Base-by-base conservation (phyloP, 805 yeast species). In the Candida nonsorbophila region DNA sequence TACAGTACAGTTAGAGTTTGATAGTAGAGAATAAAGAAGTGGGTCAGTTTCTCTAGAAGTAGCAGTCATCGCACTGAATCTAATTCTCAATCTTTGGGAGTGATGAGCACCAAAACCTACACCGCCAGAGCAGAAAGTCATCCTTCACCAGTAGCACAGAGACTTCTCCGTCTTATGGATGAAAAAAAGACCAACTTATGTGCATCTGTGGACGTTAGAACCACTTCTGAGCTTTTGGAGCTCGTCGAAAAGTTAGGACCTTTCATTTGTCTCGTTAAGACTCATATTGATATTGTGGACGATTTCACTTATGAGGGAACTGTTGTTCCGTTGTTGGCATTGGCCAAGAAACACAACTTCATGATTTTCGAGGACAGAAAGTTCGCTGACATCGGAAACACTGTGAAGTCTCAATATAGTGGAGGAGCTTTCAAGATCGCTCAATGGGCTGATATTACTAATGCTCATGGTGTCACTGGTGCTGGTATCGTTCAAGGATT, bases 381-480 rank as follows among this genome's bases (percentile, higher is more conserved):
- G 62, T 92, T 92, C 58, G 98, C 99, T 14, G 99, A 92, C 57
- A 92, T 92, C 45, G 99, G 99, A 11, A 86, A 88, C 51, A 92
- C 98, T 1, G 98, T 92, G 31, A 88, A 90, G 61, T 74, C 85
- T 25, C 98, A 92, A 58, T 92, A 90, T 57, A 66, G 83, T 18
- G 85, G 94, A 21, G 98, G 98, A 25, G 80, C 85, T 7, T 87
- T 77, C 64, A 78, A 75, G 50, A 90, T 90, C 37, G 92, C 95
- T 9, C 63, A 78, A 47, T 92, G 98, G 98, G 78, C 97, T 1
- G 96, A 92, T 50, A 87, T 92, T 43, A 90, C 97, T 20, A 92
- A 92, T 55, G 97, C 97, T 1, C 98, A 92, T 49, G 94, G 97
- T 34, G 88, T 92, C 18, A 90, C 97, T 2, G 99, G 99, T 14